These are phyloP conservation scores for Talaromyces verruculosus DNA, from an alignment of 2,329 filamentous ascomycete species.

Conservation along the genomic window DNA sequence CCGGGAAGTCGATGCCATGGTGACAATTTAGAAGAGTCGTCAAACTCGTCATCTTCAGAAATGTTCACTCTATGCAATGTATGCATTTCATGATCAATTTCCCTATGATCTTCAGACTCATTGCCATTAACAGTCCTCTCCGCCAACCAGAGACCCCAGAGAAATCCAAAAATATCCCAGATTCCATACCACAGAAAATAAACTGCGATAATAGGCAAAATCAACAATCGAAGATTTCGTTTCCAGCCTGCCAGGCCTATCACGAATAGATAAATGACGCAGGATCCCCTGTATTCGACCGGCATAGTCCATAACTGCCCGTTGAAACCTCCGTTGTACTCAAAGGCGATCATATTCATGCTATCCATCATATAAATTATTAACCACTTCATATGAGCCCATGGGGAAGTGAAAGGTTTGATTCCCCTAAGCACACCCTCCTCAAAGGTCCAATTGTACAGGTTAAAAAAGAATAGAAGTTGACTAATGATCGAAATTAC, in stretches of 20 bases:
- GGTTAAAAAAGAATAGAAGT: slow-evolving; percentile 26
- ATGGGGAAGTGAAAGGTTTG: slow-evolving; percentile 25
- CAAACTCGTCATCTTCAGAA: background rate
- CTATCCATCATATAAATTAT: slow-evolving; percentile 27
- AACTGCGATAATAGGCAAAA: slow-evolving; percentile 18
- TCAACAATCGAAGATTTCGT: slow-evolving; percentile 20
- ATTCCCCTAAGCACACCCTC: slow-evolving; percentile 23
- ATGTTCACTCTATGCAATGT: background rate
- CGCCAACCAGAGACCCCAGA: slow-evolving; percentile 27
- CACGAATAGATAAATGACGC: slow-evolving; percentile 26
- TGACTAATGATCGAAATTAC: slow-evolving; percentile 24
- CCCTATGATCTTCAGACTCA: background rate
- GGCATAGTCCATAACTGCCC: slow-evolving; percentile 30
- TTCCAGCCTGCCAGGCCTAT: slow-evolving; percentile 25
- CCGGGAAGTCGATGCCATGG: background rate
- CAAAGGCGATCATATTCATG: slow-evolving; percentile 26
- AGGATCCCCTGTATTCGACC: slow-evolving; percentile 28
- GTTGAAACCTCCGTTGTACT: slow-evolving; percentile 27
- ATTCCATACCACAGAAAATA: slow-evolving; percentile 28
- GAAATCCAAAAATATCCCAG: slow-evolving; percentile 28
- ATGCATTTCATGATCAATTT: background rate
- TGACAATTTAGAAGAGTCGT: background rate
- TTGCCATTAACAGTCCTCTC: slow-evolving; percentile 16
- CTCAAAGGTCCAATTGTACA: slow-evolving; percentile 26
- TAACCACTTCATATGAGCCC: slow-evolving; percentile 25